Conservation (phyloP, 805 yeast genomes). For the Myxozyma sirexii region DNA sequence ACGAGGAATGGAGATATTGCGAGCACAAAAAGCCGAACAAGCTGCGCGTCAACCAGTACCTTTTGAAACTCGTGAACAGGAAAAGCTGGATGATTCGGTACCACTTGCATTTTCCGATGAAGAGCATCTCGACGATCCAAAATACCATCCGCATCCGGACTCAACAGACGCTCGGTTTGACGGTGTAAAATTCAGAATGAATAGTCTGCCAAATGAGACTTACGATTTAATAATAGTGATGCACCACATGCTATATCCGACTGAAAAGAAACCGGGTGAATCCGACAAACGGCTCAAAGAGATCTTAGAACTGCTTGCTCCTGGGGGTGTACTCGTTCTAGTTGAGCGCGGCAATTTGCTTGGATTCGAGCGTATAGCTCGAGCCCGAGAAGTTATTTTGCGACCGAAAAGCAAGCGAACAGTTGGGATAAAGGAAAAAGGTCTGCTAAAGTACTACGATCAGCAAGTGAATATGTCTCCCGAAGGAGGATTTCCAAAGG, state of each 20-base stretch:
- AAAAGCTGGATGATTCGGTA: neutral
- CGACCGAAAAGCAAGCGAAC: slow-evolving; percentile 54
- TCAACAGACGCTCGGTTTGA: slow-evolving; percentile 11
- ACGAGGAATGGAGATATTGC: slow-evolving; percentile 58
- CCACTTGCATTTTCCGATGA: slow-evolving; percentile 6
- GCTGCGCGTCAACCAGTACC: neutral
- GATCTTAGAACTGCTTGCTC: slow-evolving; percentile 63
- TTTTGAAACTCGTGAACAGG: neutral
- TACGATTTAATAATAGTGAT: slow-evolving; percentile 84
- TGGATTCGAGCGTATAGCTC: slow-evolving; percentile 84
- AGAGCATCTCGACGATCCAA: slow-evolving; percentile 8
- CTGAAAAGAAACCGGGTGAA: slow-evolving; percentile 65
- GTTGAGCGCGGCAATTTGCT: slow-evolving; percentile 87
- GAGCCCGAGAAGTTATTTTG: slow-evolving; percentile 88
- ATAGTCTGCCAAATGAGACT: slow-evolving; percentile 36
- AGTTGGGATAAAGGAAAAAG: neutral
- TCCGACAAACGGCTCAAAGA: slow-evolving; percentile 68
- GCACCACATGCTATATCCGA: slow-evolving; percentile 69
- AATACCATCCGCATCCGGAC: neutral
- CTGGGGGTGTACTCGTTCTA: slow-evolving; percentile 77
- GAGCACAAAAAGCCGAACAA: slow-evolving; percentile 4
- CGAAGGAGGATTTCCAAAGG: slow-evolving; percentile 7
- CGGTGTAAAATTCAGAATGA: slow-evolving; percentile 20
- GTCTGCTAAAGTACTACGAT: neutral
- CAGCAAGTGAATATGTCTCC: neutral